These are phyloP conservation scores for Leccinum subtestaceum DNA, from an alignment of 768 basidiomycete genomes.

Conservation along the genomic window DNA sequence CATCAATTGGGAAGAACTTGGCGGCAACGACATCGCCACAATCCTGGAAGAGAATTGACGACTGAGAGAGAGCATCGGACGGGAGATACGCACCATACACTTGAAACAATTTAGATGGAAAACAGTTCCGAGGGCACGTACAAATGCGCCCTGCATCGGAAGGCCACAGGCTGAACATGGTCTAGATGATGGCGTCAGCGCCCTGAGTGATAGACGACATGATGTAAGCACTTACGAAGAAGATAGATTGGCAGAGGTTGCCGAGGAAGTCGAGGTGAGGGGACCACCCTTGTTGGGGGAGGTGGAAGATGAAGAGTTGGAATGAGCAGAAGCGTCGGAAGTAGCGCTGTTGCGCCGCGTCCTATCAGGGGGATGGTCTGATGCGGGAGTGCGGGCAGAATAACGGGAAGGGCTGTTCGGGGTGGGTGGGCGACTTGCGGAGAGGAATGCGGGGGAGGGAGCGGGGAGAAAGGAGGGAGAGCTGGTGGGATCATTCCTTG, in stretches of 20 bases:
- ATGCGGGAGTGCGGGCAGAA: constrained; percentile 50
- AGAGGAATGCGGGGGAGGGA: constrained; percentile 46
- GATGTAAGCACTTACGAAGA: constrained; percentile 51
- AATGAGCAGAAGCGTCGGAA: constrained; percentile 55
- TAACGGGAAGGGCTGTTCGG: constrained; percentile 47
- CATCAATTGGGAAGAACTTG: constrained; percentile 98
- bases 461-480: constrained; percentile 36
- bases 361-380: constrained; percentile 50
- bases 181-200: constrained; percentile 33
- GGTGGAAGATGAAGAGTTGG: constrained; percentile 48
- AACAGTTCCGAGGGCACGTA: constrained; percentile 88
- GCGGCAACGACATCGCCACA: constrained; percentile 95
- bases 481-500: constrained; percentile 13
- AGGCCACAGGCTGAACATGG: constrained; percentile 76
- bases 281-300: constrained; percentile 41
- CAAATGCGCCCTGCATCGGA: constrained; percentile 92
- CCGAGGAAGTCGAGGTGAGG: constrained; percentile 51
- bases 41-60: constrained; percentile 54
- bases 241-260: constrained; percentile 50
- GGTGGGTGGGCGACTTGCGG: constrained; percentile 58
- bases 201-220: constrained; percentile 7
- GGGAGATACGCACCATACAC: constrained; percentile 71
- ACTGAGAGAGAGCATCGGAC: not conserved
- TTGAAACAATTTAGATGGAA: constrained; percentile 98
- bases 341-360: constrained; percentile 43